Evolutionary conservation across 768 basidiomycete species (phyloP), one percentile per base, ranked within the genome.

Genomic region (Leccinum boreale): DNA sequence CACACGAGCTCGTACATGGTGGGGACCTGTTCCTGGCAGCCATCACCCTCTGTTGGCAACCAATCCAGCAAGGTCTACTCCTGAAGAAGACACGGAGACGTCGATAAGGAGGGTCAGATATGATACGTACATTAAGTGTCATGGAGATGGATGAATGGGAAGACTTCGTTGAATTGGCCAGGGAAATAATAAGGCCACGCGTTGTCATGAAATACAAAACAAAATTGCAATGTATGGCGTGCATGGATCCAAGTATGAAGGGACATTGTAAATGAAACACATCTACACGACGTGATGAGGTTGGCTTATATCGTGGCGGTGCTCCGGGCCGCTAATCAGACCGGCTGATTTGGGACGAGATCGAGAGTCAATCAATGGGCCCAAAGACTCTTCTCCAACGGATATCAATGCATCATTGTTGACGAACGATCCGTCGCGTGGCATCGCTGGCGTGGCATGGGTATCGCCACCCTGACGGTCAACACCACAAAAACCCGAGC

Each of bases 271-370:
- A 11, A 56, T 36, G 8, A 19, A 50, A 44, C 21, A 55, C 48
- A 24, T 45, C 31, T 55, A 14, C 55, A 53, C 24, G 61, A 56
- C 46, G 53, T 15, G 50, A 44, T 44, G 39, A n/a, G 19, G 58
- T 31, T 31, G n/a, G 61, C 57, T 5, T 44, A 44, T 44, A 2
- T 12, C 65, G 59, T 55, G 65, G 46, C 21, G 11, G 17, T 47
- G 26, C 17, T 50, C 33, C 45, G 54, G 50, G 56, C 33, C n/a
- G 55, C 7, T 47, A 29, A 59, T 45, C 60, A 24, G 62, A 33
- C 15, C 29, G 35, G 9, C 15, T 49, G 21, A 35, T 45, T 49
- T 42, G 17, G 50, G 24, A 55, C 49, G n/a, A 28, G 14, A 55
- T 53, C 28, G 50, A 15, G 26, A 15, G 35, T 9, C 49, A 45